These are phyloP conservation scores for Paracoccidioides lutzii DNA, from an alignment of 2,329 filamentous ascomycete species.

Conservation along the genomic window DNA sequence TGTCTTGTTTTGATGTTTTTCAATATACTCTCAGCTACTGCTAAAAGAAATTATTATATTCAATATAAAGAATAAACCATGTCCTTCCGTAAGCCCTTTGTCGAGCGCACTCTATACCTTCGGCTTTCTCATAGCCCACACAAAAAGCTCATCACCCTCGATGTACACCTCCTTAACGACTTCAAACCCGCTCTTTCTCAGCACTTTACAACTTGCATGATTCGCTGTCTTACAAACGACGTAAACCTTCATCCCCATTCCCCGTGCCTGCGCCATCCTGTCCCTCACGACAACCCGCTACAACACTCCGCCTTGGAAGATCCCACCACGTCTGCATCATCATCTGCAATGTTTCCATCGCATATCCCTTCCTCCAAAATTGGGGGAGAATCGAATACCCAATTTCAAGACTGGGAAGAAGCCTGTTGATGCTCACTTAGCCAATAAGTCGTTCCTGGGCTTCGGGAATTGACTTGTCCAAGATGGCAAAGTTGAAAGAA, in stretches of 20 bases:
- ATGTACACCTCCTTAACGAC: background rate
- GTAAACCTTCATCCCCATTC: background rate
- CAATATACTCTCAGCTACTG: background rate
- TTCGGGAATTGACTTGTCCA: background rate
- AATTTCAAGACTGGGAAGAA: conserved; percentile 15
- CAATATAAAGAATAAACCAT: too few relatives aligned
- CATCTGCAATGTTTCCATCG: conserved; percentile 16
- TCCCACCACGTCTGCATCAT: conserved; percentile 18
- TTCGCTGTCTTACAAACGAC: background rate
- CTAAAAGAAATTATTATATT: too few relatives aligned
- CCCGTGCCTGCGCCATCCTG: background rate
- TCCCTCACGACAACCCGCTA: background rate
- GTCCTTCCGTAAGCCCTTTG: background rate
- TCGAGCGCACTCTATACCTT: background rate
- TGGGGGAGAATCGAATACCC: conserved; percentile 17
- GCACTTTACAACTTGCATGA: background rate
- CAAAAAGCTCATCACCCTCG: background rate
- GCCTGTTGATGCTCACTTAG: conserved; percentile 14
- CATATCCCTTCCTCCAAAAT: conserved; percentile 18
- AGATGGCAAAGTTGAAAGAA: conserved; percentile 12
- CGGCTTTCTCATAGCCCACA: background rate
- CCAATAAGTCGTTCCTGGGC: conserved; percentile 9
- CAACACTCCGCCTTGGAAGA: conserved; percentile 5
- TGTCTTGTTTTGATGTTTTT: background rate
- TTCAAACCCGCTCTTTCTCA: background rate